These are phyloP conservation scores for Quercus phellos DNA, from an alignment of 331 rosid species.

Conservation along the genomic window DNA sequence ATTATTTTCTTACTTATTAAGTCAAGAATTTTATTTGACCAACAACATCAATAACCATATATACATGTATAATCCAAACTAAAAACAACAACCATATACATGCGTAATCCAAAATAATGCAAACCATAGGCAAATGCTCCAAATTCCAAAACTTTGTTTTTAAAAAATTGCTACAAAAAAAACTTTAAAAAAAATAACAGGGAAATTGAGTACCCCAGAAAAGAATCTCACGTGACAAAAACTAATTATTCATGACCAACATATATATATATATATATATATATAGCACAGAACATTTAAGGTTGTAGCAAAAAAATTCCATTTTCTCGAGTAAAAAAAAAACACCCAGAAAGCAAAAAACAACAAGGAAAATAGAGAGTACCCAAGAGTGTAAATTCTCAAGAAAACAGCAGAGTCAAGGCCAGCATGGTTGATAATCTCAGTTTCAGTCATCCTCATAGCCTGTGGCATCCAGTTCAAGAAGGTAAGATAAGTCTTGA, in stretches of 20 bases:
- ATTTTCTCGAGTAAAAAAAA: not conserved
- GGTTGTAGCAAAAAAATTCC: not conserved
- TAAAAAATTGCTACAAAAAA: not conserved
- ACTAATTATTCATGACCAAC: not conserved
- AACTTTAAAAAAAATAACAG: not conserved
- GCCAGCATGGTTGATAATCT: slow-evolving; percentile 86
- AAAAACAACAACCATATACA: no score
- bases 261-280: not conserved
- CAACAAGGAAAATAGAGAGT: slow-evolving; percentile 7
- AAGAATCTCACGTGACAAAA: not conserved
- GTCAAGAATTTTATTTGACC: no score
- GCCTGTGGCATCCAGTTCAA: slow-evolving; percentile 98
- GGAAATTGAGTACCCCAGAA: not conserved
- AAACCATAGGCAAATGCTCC: no score
- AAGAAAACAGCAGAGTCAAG: slow-evolving; percentile 96
- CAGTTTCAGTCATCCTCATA: slow-evolving; percentile 69
- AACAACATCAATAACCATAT: no score
- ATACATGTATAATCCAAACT: no score
- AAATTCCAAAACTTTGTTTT: not conserved
- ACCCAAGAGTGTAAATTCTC: slow-evolving; percentile 92
- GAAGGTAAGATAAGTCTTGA: slow-evolving; percentile 75
- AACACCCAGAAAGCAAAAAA: not conserved
- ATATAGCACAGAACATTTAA: not conserved
- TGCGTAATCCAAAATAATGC: no score
- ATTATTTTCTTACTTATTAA: no score